Conservation (phyloP, 2,329 filamentous ascomycete genomes). For the Claviceps arundinis region DNA sequence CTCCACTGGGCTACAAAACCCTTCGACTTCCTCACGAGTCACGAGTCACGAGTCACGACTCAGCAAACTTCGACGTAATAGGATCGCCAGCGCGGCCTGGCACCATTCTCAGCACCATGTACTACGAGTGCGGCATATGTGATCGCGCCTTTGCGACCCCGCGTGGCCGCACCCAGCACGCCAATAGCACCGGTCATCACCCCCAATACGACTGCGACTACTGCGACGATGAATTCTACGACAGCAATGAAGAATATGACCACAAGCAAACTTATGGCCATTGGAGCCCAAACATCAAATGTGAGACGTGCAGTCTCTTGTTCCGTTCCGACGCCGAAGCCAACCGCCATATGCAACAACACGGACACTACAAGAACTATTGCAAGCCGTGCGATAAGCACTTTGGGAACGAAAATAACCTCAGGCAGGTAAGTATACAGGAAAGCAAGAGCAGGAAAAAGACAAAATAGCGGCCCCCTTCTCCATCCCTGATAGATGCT, state of each 20-base stretch:
- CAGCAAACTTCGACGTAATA: no score
- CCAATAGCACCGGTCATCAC: conserved; percentile 12
- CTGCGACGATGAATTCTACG: conserved; percentile 14
- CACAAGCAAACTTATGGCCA: conserved; percentile 20
- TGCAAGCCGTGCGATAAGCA: conserved; percentile 20
- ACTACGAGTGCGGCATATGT: neutral
- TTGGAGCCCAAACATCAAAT: conserved; percentile 13
- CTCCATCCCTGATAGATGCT: no score
- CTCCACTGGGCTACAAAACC: no score
- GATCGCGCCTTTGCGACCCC: neutral
- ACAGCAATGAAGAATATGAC: conserved; percentile 9
- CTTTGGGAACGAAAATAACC: conserved; percentile 18
- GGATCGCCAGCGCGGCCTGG: no score
- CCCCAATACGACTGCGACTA: conserved; percentile 16
- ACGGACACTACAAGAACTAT: conserved; percentile 20
- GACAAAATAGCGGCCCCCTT: neutral
- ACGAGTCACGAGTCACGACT: no score
- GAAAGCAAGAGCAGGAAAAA: neutral
- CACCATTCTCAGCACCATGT: neutral
- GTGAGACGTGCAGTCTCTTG: conserved; percentile 12
- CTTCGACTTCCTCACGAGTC: no score
- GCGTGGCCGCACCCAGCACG: neutral
- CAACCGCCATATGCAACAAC: conserved; percentile 9
- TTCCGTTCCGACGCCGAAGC: conserved; percentile 8
- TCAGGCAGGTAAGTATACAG: conserved; percentile 17